Evolutionary conservation across 1,284 basidiomycete species (phyloP), one percentile per base, ranked within the genome.

Genomic region (Mycosarcoma maydis): DNA sequence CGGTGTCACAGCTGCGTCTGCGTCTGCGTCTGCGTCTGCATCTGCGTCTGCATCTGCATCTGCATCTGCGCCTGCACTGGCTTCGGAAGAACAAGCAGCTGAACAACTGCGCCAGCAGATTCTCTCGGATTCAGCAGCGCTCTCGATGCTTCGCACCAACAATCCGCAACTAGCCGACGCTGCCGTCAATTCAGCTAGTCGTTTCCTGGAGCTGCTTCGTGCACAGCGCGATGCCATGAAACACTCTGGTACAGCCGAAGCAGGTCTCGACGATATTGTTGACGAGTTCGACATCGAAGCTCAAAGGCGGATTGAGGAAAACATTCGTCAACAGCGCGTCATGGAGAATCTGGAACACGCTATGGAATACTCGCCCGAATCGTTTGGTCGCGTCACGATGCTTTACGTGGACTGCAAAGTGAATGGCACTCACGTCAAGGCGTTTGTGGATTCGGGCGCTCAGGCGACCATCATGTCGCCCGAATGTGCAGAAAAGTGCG

Each of bases 381-480:
- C 88, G 42, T 98, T 98, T 83, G 96, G 93, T 16, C 87, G 90
- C 57, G 96, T 98, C 11, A 91, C 88, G 2, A 98, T 98, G 96
- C 89, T 98, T 45, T 98, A 95, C 58, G 89, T 95, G 0, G 94
- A 97, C 78, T 62, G 73, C 37, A 74, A 80, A 34, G 93, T 98
- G 3, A 98, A 98, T 76, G 91, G 91, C 0, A 86, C 87, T 49
- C 89, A 89, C 1, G 88, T 98, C 32, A 96, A 94, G 81, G 96
- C 96, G 0, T 98, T 98, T 78, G 96, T 98, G 22, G 95, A 98
- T 80, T 95, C 92, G 70, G 95, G 95, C 23, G 95, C 96, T 3
- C 96, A 98, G 75, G 88, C 89, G 52, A 98, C 95, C 0, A 97
- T 98, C 84, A 96, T 98, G 88, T 94, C 90, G 58, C 94, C 96